Base-by-base conservation (phyloP, 306 rosid genomes). In the Dalbergia cultrata region DNA sequence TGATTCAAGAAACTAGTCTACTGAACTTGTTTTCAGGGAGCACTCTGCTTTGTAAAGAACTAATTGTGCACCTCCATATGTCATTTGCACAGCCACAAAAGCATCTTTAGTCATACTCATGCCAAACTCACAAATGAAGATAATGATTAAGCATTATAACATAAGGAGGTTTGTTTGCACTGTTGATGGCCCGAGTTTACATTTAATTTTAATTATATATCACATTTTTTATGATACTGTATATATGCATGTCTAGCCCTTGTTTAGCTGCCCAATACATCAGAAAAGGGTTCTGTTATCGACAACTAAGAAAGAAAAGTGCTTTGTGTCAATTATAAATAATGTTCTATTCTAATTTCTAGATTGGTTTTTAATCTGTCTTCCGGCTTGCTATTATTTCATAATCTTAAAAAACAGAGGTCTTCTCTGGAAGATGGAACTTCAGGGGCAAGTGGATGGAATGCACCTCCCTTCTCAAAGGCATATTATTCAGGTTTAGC, bases 1-100 rank as follows among this genome's bases (percentile, higher is more conserved):
- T 84, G 77, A 84, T 72, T 64, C 49, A 8, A 16, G 44, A 57
- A 56, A 26, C 41, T 37, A 73, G 68, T 73, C 19, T 33, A 43
- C 17, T n/a, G 17, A 39, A 80, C 52, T 72, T 45, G 39, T 31
- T 3, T 54, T 71, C 22, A 54, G 53, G 64, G 16, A 52, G 66
- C 22, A 71, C 62, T 33, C 49, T 53, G 34, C 47, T 67, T 14
- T 9, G 31, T 2, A 35, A 14, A 67, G 58, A 41, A 67, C 67
- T n/a, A 43, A 8, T 6, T 67, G 56, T 4, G 17, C 76, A 41
- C 45, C 19, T 47, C 58, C 34, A 41, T 21, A 13, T 44, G 31
- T 26, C 31, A 26, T 26, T 2, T 43, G 41, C 41, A 37, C 22
- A 58, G 43, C 37, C 13, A 19, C 37, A 6, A 67, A 74, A 19